These are phyloP conservation scores for Fusarium sp. DNA, from an alignment of 2,329 filamentous ascomycete species.

Conservation along the genomic window DNA sequence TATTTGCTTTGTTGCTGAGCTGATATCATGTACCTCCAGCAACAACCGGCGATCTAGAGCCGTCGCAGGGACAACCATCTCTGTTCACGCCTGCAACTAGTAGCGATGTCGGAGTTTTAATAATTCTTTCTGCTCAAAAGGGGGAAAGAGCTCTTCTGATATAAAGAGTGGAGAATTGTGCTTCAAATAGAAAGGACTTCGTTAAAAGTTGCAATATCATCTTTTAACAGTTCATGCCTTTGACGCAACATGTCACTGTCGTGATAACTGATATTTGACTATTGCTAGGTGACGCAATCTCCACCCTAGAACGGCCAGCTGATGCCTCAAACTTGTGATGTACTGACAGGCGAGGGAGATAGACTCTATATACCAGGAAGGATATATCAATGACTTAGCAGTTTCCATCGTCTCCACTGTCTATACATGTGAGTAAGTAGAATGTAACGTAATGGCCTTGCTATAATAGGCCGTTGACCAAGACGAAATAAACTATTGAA, in stretches of 20 bases:
- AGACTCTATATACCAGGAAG: neutral
- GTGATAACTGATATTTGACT: too few relatives aligned
- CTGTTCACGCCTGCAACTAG: neutral
- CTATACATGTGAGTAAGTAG: neutral
- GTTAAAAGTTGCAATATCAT: too few relatives aligned
- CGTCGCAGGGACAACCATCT: neutral
- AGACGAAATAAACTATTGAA: constrained; percentile 3
- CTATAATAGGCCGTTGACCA: neutral
- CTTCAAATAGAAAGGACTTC: neutral
- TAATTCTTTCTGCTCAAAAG: neutral
- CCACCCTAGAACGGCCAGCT: too few relatives aligned
- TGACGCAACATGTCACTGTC: too few relatives aligned
- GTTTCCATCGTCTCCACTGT: neutral
- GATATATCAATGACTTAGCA: neutral
- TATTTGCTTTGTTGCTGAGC: neutral
- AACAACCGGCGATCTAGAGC: neutral
- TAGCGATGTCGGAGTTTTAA: neutral
- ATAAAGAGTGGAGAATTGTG: neutral
- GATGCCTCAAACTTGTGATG: neutral
- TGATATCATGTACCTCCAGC: neutral
- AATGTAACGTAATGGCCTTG: neutral
- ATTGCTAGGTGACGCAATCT: too few relatives aligned
- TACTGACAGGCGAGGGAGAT: neutral
- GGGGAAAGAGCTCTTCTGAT: neutral
- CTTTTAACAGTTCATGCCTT: too few relatives aligned